Base-by-base conservation (phyloP, 345 rosid genomes). In the Physaria fendleri region DNA sequence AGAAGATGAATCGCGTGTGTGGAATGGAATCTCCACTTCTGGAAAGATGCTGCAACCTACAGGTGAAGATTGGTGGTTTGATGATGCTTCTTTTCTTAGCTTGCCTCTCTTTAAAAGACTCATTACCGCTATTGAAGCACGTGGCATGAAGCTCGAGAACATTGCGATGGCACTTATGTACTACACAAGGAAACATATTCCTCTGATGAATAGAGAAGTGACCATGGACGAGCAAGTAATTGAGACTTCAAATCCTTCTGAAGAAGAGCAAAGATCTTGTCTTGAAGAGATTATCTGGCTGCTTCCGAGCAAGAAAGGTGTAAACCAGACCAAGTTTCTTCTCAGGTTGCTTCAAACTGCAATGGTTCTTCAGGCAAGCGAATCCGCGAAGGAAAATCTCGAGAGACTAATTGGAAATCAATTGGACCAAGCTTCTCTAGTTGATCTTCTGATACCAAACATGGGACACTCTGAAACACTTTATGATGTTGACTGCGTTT, bases 51-150 rank as follows among this genome's bases (percentile, higher is more conserved):
- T 70, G 21, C 77, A 78, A 22, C 71, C 79, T 18, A 55, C 56
- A 0, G 82, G 81, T 15, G 91, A 84, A 41, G 95, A 84, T 29
- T 87, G 95, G 90, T 87, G 95, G 95, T 77, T 71, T 14, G 77
- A 76, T 66, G 95, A 84, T 34, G 83, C 73, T 23, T 82, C 90
- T 7, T 71, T 70, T 30, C 85, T 84, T 17, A 77, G 69, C 44
- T 64, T 82, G 6, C 68, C 81, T 37, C 50, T 82, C 1, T 87
- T 71, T 41, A 87, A 73, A 71, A 74, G 80, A 59, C 66, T 87
- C 21, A 76, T 87, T 37, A 65, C 45, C 6, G 84, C 76, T 8
- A 77, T 84, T 14, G 67, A 71, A 66, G 51, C 79, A 27, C 71
- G 59, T 56, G 85, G 80, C 13, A 78, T 87, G 82, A 82, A 79